Evolutionary conservation across 768 basidiomycete species (phyloP), one percentile per base, ranked within the genome.

Genomic region (Kwoniella botswanensis): DNA sequence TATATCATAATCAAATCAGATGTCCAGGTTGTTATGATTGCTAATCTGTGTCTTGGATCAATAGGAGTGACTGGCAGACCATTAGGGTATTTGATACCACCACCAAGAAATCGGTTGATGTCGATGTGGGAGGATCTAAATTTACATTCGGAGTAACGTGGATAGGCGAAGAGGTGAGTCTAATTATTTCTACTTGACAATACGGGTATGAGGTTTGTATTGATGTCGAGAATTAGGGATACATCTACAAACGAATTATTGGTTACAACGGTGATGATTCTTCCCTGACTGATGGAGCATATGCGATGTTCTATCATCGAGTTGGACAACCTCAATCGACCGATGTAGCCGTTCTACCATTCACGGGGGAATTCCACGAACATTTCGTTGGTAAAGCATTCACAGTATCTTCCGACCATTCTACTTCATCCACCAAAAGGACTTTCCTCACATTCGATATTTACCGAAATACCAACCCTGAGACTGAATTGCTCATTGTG

Each of bases 131-230:
- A 10, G 59, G 60, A 43, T 66, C 70, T 13, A 71, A 71, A 26
- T 71, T 71, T 46, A 71, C 70, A 24, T 71, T 71, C 46, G 70
- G 70, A 11, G 60, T 58, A 11, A 71, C 58, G 18, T 71, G 59
- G 65, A 54, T 71, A 12, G 65, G 59, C 41, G 64, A 65, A 43
- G 54, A 46, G 42, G 64, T 65, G 22, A 56, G 64, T 42, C 24
- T 1, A 9, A 1, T 1, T 9, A 9, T 18, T 13, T 50, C 44
- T 17, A 21, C 18, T 29, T 29, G 15, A 26, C 1, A 50, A 13
- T 12, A 58, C 29, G 29, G 13, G 13, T 26, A 22, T 12, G 22
- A 24, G 24, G 4, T 43, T 50, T n/a, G 53, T 18, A 17, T 7
- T 12, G 10, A 17, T n/a, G 21, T 17, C 17, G 3, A 17, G 11